Evolutionary conservation across 192 early-diverging fungal species (phyloP).

Genomic region (Thamnidium elegans): DNA sequence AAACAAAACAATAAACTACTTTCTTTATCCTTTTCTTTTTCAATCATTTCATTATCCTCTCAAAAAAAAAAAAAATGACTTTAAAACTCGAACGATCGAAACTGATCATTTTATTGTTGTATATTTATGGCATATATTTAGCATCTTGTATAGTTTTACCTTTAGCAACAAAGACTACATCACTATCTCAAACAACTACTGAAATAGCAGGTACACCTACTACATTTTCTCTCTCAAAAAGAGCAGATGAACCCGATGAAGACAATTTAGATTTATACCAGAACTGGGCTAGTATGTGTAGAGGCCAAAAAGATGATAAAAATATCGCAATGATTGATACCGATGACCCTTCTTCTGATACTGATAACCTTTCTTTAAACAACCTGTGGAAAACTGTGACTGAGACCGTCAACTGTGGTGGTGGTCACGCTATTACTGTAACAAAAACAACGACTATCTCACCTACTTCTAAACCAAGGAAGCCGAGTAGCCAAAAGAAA

Average conservation of each 20-base stretch:
- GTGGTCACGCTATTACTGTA: slow-evolving; percentile 27
- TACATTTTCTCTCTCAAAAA: not conserved
- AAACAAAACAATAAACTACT: too few species aligned
- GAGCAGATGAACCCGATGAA: not conserved
- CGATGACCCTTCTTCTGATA: not conserved
- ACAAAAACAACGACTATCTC: slow-evolving; percentile 25
- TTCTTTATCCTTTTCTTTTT: too few species aligned
- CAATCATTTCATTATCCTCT: too few species aligned
- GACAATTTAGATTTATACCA: slow-evolving; percentile 21
- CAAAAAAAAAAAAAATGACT: too few species aligned
- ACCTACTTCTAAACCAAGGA: slow-evolving; percentile 1
- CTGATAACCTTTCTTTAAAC: not conserved
- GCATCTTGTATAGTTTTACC: too few species aligned
- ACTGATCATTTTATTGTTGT: too few species aligned
- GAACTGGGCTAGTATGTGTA: slow-evolving; percentile 19
- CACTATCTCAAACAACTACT: not conserved
- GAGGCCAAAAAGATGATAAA: not conserved
- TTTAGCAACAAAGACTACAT: too few species aligned
- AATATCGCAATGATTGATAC: not conserved
- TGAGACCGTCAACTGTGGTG: slow-evolving; percentile 23
- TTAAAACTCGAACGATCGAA: too few species aligned
- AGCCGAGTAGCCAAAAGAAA: not conserved
- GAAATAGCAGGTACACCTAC: not conserved
- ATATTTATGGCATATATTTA: too few species aligned
- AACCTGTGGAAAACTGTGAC: slow-evolving; percentile 23